These are phyloP conservation scores for Caryopteris hybrid DNA, from an alignment of 305 asterid genomes.

Conservation along the genomic window DNA sequence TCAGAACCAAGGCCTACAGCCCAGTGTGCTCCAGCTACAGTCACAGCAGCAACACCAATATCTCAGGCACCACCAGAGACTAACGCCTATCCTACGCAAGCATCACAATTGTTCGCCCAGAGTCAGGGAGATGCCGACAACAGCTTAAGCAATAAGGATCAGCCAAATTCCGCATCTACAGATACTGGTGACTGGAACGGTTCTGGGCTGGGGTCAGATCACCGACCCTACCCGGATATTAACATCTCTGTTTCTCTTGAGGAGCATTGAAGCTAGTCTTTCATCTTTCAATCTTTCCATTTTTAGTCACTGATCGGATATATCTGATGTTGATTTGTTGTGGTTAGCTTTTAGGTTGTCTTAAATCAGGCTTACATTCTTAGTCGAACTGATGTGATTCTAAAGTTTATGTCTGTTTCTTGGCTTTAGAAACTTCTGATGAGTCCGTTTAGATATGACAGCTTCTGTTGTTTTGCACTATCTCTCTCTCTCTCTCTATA, in stretches of 20 bases:
- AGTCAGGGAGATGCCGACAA: conserved; percentile 42
- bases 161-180: conserved; percentile 44
- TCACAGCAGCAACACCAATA: conserved; percentile 51
- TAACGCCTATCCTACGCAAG: conserved; percentile 24
- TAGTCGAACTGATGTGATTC: conserved; percentile 9
- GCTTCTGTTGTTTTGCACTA: neutral
- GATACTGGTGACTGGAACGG: conserved; percentile 60
- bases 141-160: conserved; percentile 41
- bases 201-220: conserved; percentile 39
- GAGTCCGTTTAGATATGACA: neutral
- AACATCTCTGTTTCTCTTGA: conserved; percentile 58
- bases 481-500: neutral
- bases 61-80: conserved; percentile 54
- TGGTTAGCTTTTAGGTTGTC: conserved; percentile 22
- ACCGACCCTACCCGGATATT: conserved; percentile 72
- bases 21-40: conserved; percentile 38
- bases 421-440: conserved; percentile 5
- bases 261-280: conserved; percentile 27
- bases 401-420: neutral
- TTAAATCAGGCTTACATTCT: conserved; percentile 12
- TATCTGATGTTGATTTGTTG: conserved; percentile 1
- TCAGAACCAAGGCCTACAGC: conserved; percentile 29
- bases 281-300: neutral
- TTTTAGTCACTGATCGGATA: conserved; percentile 15
- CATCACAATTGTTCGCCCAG: conserved; percentile 34